Evolutionary conservation across 352 stramenopile genomes (phyloP).

Genomic region (Phytophthora citrophthora): DNA sequence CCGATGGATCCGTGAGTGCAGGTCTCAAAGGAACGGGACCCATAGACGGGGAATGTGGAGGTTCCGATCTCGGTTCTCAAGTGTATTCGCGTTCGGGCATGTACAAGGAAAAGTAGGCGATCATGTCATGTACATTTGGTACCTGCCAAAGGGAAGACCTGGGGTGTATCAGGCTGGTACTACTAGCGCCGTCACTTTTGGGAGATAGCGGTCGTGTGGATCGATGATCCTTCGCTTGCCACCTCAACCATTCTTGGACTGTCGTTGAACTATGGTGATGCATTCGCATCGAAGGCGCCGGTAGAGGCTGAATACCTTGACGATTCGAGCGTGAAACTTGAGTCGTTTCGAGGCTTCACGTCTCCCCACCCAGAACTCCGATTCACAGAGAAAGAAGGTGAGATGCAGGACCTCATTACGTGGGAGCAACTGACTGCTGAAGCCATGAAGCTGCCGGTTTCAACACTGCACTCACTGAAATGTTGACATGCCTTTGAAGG

Average conservation of each 20-base stretch:
- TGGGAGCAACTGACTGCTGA: conserved; percentile 17
- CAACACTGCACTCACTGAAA: not conserved
- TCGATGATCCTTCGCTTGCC: not conserved
- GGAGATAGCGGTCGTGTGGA: not conserved
- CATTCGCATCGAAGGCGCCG: conserved; percentile 3
- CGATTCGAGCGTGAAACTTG: conserved; percentile 28
- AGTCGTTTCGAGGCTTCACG: conserved; percentile 3
- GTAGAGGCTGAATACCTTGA: conserved; percentile 10
- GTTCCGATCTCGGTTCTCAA: not conserved
- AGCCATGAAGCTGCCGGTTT: conserved; percentile 29
- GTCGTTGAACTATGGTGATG: not conserved
- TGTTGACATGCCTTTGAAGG: conserved; percentile 25
- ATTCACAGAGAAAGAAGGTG: conserved; percentile 16
- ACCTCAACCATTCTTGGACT: not conserved
- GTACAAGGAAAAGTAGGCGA: conserved; percentile 1
- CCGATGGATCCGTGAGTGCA: not conserved
- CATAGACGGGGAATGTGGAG: not conserved
- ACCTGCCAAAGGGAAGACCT: not conserved
- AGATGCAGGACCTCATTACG: conserved; percentile 22
- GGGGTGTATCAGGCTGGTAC: not conserved
- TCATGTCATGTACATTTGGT: conserved; percentile 3
- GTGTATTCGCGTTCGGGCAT: not conserved
- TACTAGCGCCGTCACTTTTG: not conserved
- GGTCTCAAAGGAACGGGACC: not conserved
- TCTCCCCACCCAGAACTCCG: conserved; percentile 11